Percentiles rank a stretch among this genome's conserved stretches.
phyloP scores from a whole-genome alignment of 176 grass and related monocot genomes.

The Cenchrus purpureus region DNA sequence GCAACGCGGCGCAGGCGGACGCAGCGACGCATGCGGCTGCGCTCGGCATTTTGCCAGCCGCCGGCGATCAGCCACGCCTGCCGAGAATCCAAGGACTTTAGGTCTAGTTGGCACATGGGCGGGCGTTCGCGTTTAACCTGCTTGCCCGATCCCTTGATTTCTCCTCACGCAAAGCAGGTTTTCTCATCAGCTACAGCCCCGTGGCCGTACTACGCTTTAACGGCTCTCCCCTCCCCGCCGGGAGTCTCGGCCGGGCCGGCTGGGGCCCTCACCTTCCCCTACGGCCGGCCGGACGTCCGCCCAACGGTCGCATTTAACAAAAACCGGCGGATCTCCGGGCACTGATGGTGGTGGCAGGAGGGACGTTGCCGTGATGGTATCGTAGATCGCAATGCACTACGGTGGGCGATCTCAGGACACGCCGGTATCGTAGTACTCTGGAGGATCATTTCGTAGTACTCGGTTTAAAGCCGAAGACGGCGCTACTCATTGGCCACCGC shows the following conservation, averaged over 20 bases:
- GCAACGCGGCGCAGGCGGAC: neutral
- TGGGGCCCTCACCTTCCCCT: neutral
- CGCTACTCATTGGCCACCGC: neutral
- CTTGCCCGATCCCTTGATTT: constrained; percentile 27
- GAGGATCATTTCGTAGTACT: neutral
- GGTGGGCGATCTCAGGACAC: neutral
- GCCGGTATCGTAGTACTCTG: neutral
- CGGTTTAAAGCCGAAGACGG: neutral
- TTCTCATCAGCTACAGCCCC: neutral
- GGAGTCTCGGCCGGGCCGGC: neutral
- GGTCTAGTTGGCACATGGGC: neutral
- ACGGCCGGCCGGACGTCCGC: neutral
- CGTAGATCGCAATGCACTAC: constrained; percentile 26
- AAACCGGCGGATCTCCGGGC: constrained; percentile 20
- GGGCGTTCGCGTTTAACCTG: neutral
- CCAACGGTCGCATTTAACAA: constrained; percentile 57
- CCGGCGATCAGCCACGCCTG: neutral
- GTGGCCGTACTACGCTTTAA: constrained; percentile 32
- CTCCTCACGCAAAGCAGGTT: constrained; percentile 22
- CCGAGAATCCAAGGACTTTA: neutral
- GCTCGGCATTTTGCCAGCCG: neutral
- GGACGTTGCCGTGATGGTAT: constrained; percentile 34
- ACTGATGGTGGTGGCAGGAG: constrained; percentile 1
- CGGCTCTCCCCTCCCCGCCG: constrained; percentile 28
- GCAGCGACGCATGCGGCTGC: neutral